A percentile compares a stretch with the other conserved stretches of the same genome.
Evolutionary conservation across 208 protist species (phyloP).

Genomic region (Plasmodiophora brassicae): DNA sequence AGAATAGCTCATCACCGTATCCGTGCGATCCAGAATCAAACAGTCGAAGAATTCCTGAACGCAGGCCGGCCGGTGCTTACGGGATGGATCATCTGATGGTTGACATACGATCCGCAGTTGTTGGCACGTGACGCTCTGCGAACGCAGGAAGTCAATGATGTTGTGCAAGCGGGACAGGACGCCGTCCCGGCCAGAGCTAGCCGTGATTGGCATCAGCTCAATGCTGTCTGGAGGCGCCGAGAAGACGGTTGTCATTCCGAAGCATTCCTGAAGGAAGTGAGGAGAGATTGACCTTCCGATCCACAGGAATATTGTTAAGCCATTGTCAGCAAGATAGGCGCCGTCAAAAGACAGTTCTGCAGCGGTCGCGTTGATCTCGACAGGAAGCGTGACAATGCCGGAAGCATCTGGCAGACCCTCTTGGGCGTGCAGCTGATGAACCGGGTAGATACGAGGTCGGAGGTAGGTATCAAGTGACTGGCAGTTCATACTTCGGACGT

Average conservation of each 20-base stretch:
- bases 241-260: not conserved
- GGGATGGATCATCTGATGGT: not conserved
- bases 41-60: not conserved
- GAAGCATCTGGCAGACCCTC: not conserved
- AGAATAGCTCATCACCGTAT: slow-evolving; percentile 10
- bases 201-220: not conserved
- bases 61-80: too few species aligned
- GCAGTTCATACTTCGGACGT: not conserved
- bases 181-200: not conserved
- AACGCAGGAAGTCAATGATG: not conserved
- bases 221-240: not conserved
- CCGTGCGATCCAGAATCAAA: slow-evolving; percentile 6
- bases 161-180: not conserved
- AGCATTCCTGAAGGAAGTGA: slow-evolving; percentile 29
- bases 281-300: slow-evolving; percentile 22
- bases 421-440: not conserved
- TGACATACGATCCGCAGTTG: not conserved
- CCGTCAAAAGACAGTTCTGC: not conserved
- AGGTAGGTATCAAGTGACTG: not conserved
- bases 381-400: not conserved
- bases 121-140: not conserved
- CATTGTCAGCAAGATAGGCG: slow-evolving; percentile 42
- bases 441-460: not conserved
- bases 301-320: slow-evolving; percentile 9
- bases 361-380: not conserved